Base-by-base conservation (phyloP, 2,329 filamentous ascomycete genomes). In the Malbranchea cinnamomea region DNA sequence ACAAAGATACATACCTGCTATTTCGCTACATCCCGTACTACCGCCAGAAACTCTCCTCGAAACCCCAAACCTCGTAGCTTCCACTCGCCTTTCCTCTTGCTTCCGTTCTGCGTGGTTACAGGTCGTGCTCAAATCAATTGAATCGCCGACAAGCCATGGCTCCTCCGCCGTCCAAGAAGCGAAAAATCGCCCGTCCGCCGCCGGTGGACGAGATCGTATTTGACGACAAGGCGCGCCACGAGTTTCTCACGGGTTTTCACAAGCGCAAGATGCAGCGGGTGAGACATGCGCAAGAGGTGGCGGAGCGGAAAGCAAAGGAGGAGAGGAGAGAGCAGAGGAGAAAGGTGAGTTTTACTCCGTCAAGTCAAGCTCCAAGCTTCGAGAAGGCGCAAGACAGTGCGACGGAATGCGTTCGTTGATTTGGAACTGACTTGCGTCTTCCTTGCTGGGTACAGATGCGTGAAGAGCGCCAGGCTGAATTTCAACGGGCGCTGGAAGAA, bases 191-290 rank as follows among this genome's bases (percentile, higher is more conserved):
- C 49, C 51, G 26, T 12, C 23, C 25, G 20, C 30, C 34, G 3
- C 28, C 31, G 5, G 63, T 81, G 36, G 81, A 85, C 48, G 82
- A 92, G 52, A 78, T 98, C 53, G 72, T 63, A 30, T 98, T 95
- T 59, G 84, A 98, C 59, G 60, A 68, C 37, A 65, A 67, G 37
- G 80, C 80, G 26, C 76, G 89, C 40, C 63, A 78, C 40, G 84
- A 95, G 48, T 98, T 81, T 50, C 66, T 98, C 34, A 94, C 84
- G 0, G 89, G 89, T 2, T 98, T 98, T 58, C 85, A 87, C 63
- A 98, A 95, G 66, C 78, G 89, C 54, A 95, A 94, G 56, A 60
- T 80, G 31, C 78, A 83, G 52, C 71, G 89, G 21, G 74, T 76
- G 41, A 91, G 92, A 60, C 65, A 76, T 54, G 87, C 87, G 2